Evolutionary conservation across 371 early-diverging fungal species (phyloP).

Genomic region (Phascolomyces articulosus): DNA sequence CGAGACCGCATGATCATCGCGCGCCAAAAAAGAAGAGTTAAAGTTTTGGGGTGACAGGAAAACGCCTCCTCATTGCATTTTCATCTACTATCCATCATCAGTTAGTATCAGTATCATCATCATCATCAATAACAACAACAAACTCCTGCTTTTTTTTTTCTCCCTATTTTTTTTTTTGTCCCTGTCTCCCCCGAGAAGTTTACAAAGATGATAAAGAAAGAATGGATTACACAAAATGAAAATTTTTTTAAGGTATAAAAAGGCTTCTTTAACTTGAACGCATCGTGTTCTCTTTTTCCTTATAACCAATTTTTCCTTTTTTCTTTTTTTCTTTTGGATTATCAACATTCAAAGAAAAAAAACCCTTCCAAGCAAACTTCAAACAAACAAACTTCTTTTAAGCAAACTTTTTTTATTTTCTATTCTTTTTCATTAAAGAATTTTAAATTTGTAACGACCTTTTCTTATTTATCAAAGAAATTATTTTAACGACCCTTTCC

Average conservation of each 20-base stretch:
- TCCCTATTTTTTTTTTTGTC: background rate
- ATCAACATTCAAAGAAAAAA: conserved; percentile 1
- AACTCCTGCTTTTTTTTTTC: background rate
- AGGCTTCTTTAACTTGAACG: background rate
- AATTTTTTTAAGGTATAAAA: background rate
- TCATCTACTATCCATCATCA: too few relatives aligned
- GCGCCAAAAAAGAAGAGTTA: background rate
- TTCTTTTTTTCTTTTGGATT: background rate
- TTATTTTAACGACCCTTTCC: conserved; percentile 3
- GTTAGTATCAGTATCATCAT: too few relatives aligned
- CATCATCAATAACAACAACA: too few relatives aligned
- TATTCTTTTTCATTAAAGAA: too few relatives aligned
- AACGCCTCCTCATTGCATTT: too few relatives aligned
- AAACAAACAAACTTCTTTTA: conserved; percentile 1
- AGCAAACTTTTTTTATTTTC: too few relatives aligned
- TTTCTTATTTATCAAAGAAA: conserved; percentile 7
- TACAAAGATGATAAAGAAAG: background rate
- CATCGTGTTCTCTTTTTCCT: background rate
- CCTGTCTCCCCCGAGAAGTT: background rate
- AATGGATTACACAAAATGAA: background rate
- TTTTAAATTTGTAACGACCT: background rate
- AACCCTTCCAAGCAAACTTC: conserved; percentile 2
- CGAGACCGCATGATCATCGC: conserved; percentile 6
- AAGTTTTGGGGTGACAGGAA: conserved; percentile 8
- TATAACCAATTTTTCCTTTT: background rate